A percentile compares a stretch with the other conserved stretches of the same genome.
These are phyloP conservation scores for Paecilomyces niveus DNA, from an alignment of 2,329 filamentous ascomycete genomes.

Conservation along the genomic window DNA sequence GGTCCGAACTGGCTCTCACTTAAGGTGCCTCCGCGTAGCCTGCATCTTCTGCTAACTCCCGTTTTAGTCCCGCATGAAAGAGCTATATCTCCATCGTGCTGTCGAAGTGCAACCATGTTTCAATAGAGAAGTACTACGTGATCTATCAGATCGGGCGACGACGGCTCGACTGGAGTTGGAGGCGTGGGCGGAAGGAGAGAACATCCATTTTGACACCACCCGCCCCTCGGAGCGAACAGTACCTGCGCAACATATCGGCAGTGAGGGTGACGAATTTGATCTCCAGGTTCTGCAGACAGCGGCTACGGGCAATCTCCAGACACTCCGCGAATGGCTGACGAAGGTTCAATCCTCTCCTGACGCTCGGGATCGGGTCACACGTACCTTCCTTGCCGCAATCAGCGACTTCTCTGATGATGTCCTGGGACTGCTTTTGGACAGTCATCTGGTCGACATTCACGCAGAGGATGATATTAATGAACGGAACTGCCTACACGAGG, in stretches of 20 bases:
- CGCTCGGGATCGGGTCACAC: slow-evolving; percentile 69
- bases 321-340: slow-evolving; percentile 71
- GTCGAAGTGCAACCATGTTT: slow-evolving; percentile 98
- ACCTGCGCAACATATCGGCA: slow-evolving; percentile 44
- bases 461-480: slow-evolving; percentile 98
- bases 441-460: slow-evolving; percentile 77
- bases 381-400: slow-evolving; percentile 84
- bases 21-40: slow-evolving; percentile 3
- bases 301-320: slow-evolving; percentile 69
- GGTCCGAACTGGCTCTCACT: slow-evolving; percentile 35
- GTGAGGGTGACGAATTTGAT: slow-evolving; percentile 85
- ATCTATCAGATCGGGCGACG: slow-evolving; percentile 91
- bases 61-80: slow-evolving; percentile 80
- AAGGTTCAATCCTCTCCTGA: slow-evolving; percentile 59
- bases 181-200: slow-evolving; percentile 94
- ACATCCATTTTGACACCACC: slow-evolving; percentile 68
- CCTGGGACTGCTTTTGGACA: slow-evolving; percentile 69
- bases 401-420: slow-evolving; percentile 75
- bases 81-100: slow-evolving; percentile 88
- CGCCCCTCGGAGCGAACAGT: slow-evolving; percentile 33
- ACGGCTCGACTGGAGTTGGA: slow-evolving; percentile 92
- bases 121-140: slow-evolving; percentile 93
- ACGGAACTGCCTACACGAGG: slow-evolving; percentile 90
- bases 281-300: slow-evolving; percentile 79
- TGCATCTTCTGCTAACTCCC: slow-evolving; percentile 5